Percentiles rank a stretch among this genome's conserved stretches.
Conservation (phyloP, 2,329 filamentous ascomycete genomes). For the Beauveria sp. region DNA sequence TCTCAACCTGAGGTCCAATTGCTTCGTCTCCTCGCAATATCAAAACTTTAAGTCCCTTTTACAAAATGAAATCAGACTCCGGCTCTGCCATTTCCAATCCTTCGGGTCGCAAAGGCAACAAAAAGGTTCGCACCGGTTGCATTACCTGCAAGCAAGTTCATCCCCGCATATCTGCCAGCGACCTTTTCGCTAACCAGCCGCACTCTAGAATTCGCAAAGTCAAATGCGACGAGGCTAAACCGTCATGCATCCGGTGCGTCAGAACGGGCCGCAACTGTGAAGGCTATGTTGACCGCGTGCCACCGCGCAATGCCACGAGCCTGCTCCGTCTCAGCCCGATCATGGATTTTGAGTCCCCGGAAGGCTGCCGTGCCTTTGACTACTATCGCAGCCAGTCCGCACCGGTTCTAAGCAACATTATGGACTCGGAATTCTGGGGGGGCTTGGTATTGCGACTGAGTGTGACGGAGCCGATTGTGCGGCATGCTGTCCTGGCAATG, state of each 20-base stretch:
- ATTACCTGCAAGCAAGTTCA: slow-evolving; percentile 47
- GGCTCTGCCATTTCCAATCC: background rate
- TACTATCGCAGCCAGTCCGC: slow-evolving; percentile 29
- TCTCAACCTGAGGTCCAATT: too few species aligned
- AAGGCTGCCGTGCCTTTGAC: slow-evolving; percentile 24
- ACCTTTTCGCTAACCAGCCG: background rate
- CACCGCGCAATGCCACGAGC: slow-evolving; percentile 11
- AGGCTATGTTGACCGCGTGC: slow-evolving; percentile 35
- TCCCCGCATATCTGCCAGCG: background rate
- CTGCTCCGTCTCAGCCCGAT: slow-evolving; percentile 11
- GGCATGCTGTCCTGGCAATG: slow-evolving; percentile 42
- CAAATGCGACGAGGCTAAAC: slow-evolving; percentile 50
- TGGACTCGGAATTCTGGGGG: slow-evolving; percentile 36
- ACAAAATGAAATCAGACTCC: background rate
- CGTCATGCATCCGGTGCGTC: slow-evolving; percentile 43
- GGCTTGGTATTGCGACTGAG: slow-evolving; percentile 38
- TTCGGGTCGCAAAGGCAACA: slow-evolving; percentile 33
- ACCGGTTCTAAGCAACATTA: slow-evolving; percentile 34
- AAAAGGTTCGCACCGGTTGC: slow-evolving; percentile 43
- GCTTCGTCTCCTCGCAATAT: background rate
- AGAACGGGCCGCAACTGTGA: slow-evolving; percentile 50
- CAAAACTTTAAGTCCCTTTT: background rate
- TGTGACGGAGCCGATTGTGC: slow-evolving; percentile 36
- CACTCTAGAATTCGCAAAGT: slow-evolving; percentile 42
- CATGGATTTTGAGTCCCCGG: slow-evolving; percentile 16